Evolutionary conservation across 2,329 filamentous ascomycete genomes (phyloP), one percentile per base, ranked within the genome.

Genomic region (Aureobasidium leucospermi): DNA sequence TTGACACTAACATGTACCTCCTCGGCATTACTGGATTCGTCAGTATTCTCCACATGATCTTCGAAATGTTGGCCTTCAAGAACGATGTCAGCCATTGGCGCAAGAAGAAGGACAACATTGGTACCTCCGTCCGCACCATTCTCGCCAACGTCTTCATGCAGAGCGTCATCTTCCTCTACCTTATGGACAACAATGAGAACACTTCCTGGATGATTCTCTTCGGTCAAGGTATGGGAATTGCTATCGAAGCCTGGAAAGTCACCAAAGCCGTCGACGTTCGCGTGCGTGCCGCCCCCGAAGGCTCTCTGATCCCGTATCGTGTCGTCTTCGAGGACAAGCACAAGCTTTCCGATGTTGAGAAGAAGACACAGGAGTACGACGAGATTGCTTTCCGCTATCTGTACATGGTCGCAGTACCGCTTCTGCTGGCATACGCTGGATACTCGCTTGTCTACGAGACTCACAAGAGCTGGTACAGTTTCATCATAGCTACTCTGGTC

Each of bases 161-260:
- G 75, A 74, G 82, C 6, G 82, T 97, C 69, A 96, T 99, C 74
- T 95, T 99, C 82, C 81, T 99, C 47, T 99, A 99, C 75, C 83
- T 99, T 32, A 78, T 99, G 68, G 94, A 99, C 77, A 97, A 99
- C 78, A 95, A 91, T 65, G 91, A 96, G 61, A 95, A 94, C 73
- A 99, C 94, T 0, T 96, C 89, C 64, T 99, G 93, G 93, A 97
- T 99, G 91, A 97, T 99, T 67, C 79, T 99, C 19, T 91, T 92
- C 53, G 88, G 90, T 10, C 94, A 99, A 76, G 94, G 88, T 19
- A 85, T 96, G 63, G 91, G 92, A 53, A 89, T 90, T 59, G 73
- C 86, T 1, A 80, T 90, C 51, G 87, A 90, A 73, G 85, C 85
- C 45, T 99, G 94, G 94, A 99, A 99, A 75, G 86, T 99, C 67